Percentiles rank a stretch among this genome's conserved stretches.
phyloP scores from a whole-genome alignment of 108 stramenopile species.

The Skeletonema potamos region DNA sequence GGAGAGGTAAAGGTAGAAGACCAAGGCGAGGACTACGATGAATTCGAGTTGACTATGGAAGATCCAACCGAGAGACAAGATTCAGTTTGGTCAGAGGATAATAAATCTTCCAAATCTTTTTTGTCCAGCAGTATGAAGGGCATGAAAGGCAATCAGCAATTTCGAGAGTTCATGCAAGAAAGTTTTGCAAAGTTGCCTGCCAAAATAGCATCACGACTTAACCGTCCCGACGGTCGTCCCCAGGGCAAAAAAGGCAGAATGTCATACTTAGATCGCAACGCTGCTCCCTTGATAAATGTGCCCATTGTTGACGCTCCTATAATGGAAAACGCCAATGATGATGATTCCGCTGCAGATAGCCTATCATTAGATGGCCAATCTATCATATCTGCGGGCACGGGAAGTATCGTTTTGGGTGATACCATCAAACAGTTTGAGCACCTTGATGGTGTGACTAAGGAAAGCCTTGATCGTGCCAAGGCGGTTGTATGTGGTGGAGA shows the following conservation, averaged over 20 bases:
- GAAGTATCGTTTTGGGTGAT: conserved; percentile 58
- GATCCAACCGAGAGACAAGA: conserved; percentile 46
- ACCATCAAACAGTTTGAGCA: conserved; percentile 53
- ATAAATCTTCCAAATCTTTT: conserved; percentile 7
- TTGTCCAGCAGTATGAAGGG: conserved; percentile 11
- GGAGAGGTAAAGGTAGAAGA: conserved; percentile 13
- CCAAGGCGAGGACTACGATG: conserved; percentile 30
- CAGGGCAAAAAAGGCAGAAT: conserved; percentile 19
- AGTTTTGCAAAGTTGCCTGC: conserved; percentile 63
- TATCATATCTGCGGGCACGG: conserved; percentile 54
- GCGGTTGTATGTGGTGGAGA: conserved; percentile 74
- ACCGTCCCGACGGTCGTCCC: conserved; percentile 43
- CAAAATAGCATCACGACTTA: conserved; percentile 54
- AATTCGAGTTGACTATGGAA: conserved; percentile 39
- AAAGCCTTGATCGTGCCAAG: conserved; percentile 68
- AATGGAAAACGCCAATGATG: conserved; percentile 38
- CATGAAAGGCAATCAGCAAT: conserved; percentile 40
- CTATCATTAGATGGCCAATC: conserved; percentile 45
- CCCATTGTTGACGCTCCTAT: conserved; percentile 32
- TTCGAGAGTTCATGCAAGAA: conserved; percentile 49
- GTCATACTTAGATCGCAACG: conserved; percentile 44
- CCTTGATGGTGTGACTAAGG: conserved; percentile 66
- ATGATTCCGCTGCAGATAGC: conserved; percentile 42
- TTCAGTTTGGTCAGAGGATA: conserved; percentile 45
- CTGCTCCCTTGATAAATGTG: conserved; percentile 25